Base-by-base conservation (phyloP, 1,284 basidiomycete species). In the Irpex lacteus region DNA sequence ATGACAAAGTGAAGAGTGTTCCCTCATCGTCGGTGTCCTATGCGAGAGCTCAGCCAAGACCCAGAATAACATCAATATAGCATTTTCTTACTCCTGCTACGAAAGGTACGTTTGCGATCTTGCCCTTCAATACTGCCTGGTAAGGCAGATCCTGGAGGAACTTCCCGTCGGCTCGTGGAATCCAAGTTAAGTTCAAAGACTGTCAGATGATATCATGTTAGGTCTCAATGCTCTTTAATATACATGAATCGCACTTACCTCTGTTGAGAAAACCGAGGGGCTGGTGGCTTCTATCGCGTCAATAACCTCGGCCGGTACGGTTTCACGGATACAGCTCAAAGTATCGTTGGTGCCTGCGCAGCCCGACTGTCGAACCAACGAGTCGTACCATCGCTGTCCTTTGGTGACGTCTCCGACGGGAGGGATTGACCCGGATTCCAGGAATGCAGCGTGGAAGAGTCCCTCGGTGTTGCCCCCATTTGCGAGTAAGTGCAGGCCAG, bases 321-420 rank as follows among this genome's bases (percentile, higher is more conserved):
- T 75, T 11, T 63, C 64, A n/a, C 80, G 75, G 53, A 84, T 73
- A 60, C 82, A 84, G 19, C 73, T 63, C 26, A 84, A 70, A 0
- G 78, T 77, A 65, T 82, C 77, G 0, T 59, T 59, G 0, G 75
- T 65, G 3, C 67, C 67, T 0, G 70, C 50, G 65, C 80, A 81
- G 1, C 74, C 74, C 0, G 74, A 71, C 34, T 72, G 64, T 3
- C 68, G 59, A 1, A 79, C 73, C 5, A 81, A 61, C 18, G 66
- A 66, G 66, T 81, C 77, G 60, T 73, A 81, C 55, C 73, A 74
- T 6, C 57, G 60, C 50, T 81, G 79, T 3, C 72, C 72, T 19
- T 70, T 57, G 1, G 71, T 68, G 52, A 76, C 70, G 55, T 75
- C 70, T 15, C 72, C 72, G 4, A 70, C 64, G 6, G 77, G 73